These are phyloP conservation scores for Hypoxylon perforatum DNA, from an alignment of 495 filamentous ascomycete species.

Conservation along the genomic window DNA sequence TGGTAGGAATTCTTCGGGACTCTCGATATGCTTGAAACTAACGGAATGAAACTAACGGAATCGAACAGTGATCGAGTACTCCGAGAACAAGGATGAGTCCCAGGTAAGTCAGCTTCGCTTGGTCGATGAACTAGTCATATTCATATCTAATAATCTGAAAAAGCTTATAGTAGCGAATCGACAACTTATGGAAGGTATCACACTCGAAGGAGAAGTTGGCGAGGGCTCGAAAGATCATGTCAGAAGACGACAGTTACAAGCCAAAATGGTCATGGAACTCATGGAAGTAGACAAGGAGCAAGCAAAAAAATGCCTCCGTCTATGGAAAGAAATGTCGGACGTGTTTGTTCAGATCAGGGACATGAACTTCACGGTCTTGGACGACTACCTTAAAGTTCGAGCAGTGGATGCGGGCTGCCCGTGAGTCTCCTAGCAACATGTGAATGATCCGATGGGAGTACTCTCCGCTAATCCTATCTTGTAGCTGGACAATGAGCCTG, in stretches of 20 bases:
- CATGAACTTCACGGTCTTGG: slow-evolving; percentile 1
- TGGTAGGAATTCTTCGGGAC: neutral
- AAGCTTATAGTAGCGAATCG: neutral
- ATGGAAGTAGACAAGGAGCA: slow-evolving; percentile 1
- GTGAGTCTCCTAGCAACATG: neutral
- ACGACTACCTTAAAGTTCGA: neutral
- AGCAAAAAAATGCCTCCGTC: slow-evolving; percentile 1
- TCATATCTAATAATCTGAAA: neutral
- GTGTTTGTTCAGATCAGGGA: neutral
- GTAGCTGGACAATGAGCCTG: slow-evolving; percentile 1
- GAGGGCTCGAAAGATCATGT: slow-evolving; percentile 4
- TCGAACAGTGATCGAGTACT: neutral
- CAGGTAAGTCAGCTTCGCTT: neutral
- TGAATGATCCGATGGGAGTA: neutral
- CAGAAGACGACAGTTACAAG: neutral
- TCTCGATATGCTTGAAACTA: neutral
- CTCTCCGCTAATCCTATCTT: neutral
- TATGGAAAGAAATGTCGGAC: slow-evolving; percentile 2
- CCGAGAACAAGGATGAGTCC: neutral
- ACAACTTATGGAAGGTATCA: neutral
- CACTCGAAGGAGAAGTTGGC: neutral
- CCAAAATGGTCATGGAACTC: slow-evolving; percentile 5
- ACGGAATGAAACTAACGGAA: too few species aligned
- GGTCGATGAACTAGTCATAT: neutral
- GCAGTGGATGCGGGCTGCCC: neutral